phyloP scores from a whole-genome alignment of 805 yeast species.

The Priceomyces carsonii region DNA sequence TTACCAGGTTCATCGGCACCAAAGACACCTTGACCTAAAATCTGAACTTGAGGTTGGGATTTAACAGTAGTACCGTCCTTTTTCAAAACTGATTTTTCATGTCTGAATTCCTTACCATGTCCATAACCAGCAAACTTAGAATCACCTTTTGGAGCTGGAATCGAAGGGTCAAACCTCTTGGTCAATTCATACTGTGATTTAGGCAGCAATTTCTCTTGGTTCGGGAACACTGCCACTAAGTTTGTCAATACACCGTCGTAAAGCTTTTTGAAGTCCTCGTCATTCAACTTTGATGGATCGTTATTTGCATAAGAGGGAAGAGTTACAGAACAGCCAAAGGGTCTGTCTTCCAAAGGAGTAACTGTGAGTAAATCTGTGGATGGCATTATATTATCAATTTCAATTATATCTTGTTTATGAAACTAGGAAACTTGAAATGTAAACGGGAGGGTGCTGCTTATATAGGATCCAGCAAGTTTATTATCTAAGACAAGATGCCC shows the following conservation, averaged over 20 bases:
- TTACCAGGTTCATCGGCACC: constrained; percentile 54
- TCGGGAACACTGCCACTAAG: constrained; percentile 74
- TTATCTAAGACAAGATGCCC: no score
- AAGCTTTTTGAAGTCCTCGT: constrained; percentile 61
- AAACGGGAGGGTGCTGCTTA: no score
- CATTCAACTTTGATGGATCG: constrained; percentile 70
- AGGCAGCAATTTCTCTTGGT: constrained; percentile 68
- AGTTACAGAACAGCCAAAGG: constrained; percentile 68
- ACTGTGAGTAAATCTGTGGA: constrained; percentile 24
- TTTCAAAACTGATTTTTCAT: constrained; percentile 59
- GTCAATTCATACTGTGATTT: constrained; percentile 76
- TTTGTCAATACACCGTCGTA: constrained; percentile 66
- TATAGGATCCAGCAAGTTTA: no score
- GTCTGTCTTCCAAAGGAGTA: constrained; percentile 48
- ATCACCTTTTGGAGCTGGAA: constrained; percentile 40
- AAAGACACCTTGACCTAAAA: constrained; percentile 80
- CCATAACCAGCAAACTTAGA: constrained; percentile 62
- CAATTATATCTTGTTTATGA: no score
- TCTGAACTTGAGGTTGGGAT: constrained; percentile 84
- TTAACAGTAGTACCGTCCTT: constrained; percentile 84
- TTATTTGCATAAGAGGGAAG: constrained; percentile 65
- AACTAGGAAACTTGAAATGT: no score
- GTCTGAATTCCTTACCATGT: constrained; percentile 71
- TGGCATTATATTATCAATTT: no score
- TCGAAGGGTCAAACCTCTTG: constrained; percentile 73